Evolutionary conservation across 108 stramenopile genomes (phyloP).

Genomic region (Cylindrotheca closterium): DNA sequence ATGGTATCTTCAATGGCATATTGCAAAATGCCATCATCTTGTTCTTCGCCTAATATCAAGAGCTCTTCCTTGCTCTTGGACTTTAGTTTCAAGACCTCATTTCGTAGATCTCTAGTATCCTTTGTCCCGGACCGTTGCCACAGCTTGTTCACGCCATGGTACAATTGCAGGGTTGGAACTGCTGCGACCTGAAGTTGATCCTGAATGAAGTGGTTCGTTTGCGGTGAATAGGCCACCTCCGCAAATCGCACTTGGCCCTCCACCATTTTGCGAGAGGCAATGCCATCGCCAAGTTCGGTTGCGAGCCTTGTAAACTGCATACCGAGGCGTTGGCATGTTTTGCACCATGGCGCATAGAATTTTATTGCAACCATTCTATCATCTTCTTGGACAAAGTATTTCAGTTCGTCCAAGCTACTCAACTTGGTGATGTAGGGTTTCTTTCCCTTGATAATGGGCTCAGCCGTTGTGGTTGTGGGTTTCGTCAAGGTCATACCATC

Average conservation of each 20-base stretch:
- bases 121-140: conserved; percentile 16
- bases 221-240: conserved; percentile 3
- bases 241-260: conserved; percentile 25
- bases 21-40: conserved; percentile 23
- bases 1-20: conserved; percentile 28
- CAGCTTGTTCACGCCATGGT: conserved; percentile 15
- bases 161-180: conserved; percentile 26
- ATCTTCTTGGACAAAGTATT: conserved; percentile 35
- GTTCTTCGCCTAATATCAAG: conserved; percentile 8
- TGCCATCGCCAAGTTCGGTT: conserved; percentile 19
- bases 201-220: conserved; percentile 12
- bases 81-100: conserved; percentile 5
- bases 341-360: conserved; percentile 36
- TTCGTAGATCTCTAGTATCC: neutral
- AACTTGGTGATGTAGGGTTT: conserved; percentile 9
- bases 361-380: conserved; percentile 24
- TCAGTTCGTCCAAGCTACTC: conserved; percentile 16
- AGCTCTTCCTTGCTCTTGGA: conserved; percentile 1
- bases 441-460: neutral
- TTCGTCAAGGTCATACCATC: neutral
- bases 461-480: neutral
- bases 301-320: conserved; percentile 25
- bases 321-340: conserved; percentile 22
- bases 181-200: conserved; percentile 20
- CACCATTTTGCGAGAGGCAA: conserved; percentile 13